Evolutionary conservation across 768 basidiomycete species (phyloP).

Genomic region (Cystofilobasidium bisporidii): DNA sequence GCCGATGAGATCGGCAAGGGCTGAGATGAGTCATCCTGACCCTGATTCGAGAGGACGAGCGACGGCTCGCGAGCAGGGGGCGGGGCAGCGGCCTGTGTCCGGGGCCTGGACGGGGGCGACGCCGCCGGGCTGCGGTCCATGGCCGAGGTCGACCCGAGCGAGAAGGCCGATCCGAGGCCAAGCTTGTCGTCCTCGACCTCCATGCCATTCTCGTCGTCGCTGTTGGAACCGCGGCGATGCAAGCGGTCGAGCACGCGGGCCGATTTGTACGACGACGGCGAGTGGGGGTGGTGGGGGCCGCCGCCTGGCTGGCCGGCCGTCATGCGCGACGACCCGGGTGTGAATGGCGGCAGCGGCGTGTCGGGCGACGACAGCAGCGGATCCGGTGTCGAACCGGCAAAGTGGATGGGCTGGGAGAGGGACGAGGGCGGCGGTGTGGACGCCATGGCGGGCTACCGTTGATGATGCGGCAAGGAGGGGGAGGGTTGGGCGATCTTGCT

Average conservation of each 20-base stretch:
- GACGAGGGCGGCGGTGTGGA: neutral
- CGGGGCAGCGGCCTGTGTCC: neutral
- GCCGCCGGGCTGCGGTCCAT: neutral
- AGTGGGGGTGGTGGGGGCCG: neutral
- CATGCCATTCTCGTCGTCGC: slow-evolving; percentile 2
- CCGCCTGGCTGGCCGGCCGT: neutral
- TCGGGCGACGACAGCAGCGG: slow-evolving; percentile 1
- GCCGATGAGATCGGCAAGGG: neutral
- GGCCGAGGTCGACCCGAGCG: neutral
- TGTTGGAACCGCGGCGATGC: neutral
- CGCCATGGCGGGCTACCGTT: neutral
- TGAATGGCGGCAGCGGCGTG: neutral
- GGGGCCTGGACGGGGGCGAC: too few species aligned
- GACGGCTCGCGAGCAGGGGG: neutral
- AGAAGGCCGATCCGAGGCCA: neutral
- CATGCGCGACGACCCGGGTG: neutral
- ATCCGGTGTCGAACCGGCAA: neutral
- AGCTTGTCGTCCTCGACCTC: neutral
- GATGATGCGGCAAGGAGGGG: neutral
- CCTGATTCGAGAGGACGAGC: neutral
- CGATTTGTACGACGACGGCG: slow-evolving; percentile 3
- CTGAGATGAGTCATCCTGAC: neutral
- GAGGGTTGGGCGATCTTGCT: too few species aligned
- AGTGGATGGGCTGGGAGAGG: neutral
- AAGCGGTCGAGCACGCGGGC: neutral